phyloP scores from a whole-genome alignment of 495 filamentous ascomycete genomes.

The Neurospora cerealis region DNA sequence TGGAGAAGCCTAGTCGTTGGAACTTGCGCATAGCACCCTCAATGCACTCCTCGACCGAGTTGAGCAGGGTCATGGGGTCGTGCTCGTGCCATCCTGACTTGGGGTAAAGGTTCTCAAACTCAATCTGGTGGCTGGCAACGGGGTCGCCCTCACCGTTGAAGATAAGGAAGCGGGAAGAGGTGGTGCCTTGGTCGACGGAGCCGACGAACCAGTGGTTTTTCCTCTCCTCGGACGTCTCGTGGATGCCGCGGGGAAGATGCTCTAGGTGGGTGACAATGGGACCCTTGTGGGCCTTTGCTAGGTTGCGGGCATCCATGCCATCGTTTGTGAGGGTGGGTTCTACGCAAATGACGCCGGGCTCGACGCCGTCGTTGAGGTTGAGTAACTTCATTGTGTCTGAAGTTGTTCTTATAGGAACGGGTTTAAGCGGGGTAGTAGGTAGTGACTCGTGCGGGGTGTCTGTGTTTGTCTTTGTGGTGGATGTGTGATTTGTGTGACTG shows the following conservation, averaged over 20 bases:
- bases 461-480: not conserved
- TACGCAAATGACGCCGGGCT: not conserved
- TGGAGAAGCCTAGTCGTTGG: slow-evolving; percentile 56
- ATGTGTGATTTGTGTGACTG: not conserved
- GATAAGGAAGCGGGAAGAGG: slow-evolving; percentile 85
- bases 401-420: not conserved
- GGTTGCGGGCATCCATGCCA: not conserved
- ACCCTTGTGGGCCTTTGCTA: not conserved
- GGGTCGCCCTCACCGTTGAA: slow-evolving; percentile 75
- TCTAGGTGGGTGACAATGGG: slow-evolving; percentile 6
- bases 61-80: slow-evolving; percentile 69
- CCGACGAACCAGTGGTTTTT: slow-evolving; percentile 36
- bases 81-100: slow-evolving; percentile 94
- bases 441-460: not conserved
- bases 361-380: not conserved
- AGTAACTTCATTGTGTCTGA: not conserved
- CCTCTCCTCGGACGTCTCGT: slow-evolving; percentile 21
- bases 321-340: not conserved
- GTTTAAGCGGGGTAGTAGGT: not conserved
- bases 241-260: slow-evolving; percentile 20
- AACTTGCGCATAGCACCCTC: slow-evolving; percentile 71
- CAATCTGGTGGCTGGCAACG: slow-evolving; percentile 79
- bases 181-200: slow-evolving; percentile 85
- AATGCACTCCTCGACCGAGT: slow-evolving; percentile 76
- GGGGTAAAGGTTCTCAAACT: slow-evolving; percentile 83